Evolutionary conservation across 192 early-diverging fungal genomes (phyloP), one percentile per base, ranked within the genome.

Genomic region (Piromyces finnis): DNA sequence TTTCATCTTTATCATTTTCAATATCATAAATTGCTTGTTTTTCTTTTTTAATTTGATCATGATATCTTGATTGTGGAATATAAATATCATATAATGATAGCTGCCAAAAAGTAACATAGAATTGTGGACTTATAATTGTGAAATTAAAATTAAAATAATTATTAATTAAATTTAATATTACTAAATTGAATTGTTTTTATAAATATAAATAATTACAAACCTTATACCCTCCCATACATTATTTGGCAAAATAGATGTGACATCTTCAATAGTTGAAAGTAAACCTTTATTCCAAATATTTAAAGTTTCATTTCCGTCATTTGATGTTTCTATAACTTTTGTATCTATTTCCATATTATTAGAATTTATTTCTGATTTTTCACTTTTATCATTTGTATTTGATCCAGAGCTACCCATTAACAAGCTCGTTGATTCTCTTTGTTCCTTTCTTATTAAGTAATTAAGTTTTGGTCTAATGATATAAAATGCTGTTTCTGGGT

Each of bases 21-120:
- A 29, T 2, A 7, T 17, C 77, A 29, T 59, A 18, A 80, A 59
- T 30, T 28, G 9, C 11, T 36, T 80, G 32, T 77, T 77, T 39
- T 30, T 88, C 85, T 28, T 86, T 88, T 17, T 84, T 83, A 77
- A 92, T 90, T 77, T 91, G 89, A 9, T 83, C 78, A 36, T 84
- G 78, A 84, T 96, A 96, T 77, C 88, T 88, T 13, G 83, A 81
- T 37, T 84, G 84, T 28, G 93, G 93, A 26, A 91, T 88, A 39
- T 86, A 83, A 18, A 96, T 92, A 81, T 96, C 94, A 82, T 92
- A 92, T 9, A 95, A 81, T 9, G 84, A 83, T 16, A 96, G 83
- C 77, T 92, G 91, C 94, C 94, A 96, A 81, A 95, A 96, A 0
- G 89, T 90, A 13, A 88, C 84, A 82, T 91, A 96, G 79, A 95